Evolutionary conservation across 2,329 filamentous ascomycete species (phyloP).

Genomic region (Fusarium albidum): DNA sequence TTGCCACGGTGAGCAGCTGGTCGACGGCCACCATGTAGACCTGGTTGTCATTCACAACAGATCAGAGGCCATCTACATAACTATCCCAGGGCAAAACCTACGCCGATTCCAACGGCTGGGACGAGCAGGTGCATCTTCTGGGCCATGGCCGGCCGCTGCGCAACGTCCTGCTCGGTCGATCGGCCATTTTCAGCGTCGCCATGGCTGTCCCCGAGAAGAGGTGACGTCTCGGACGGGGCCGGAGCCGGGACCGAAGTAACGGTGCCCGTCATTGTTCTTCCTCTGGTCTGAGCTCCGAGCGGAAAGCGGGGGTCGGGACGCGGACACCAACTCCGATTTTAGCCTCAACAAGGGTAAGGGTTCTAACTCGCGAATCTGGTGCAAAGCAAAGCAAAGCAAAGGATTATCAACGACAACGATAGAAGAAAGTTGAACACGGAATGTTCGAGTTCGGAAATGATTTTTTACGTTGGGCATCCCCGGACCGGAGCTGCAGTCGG

Average conservation of each 20-base stretch:
- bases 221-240: constrained; percentile 37
- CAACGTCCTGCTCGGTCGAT: neutral
- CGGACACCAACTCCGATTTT: neutral
- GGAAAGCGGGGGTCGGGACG: neutral
- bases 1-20: constrained; percentile 79
- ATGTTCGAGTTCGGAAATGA: neutral
- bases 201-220: constrained; percentile 36
- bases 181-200: constrained; percentile 25
- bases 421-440: neutral
- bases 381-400: too few relatives aligned
- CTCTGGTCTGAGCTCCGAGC: neutral
- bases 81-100: constrained; percentile 20
- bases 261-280: constrained; percentile 23
- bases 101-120: constrained; percentile 50
- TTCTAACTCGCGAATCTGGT: neutral
- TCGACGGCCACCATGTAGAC: constrained; percentile 78
- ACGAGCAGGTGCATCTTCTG: constrained; percentile 49
- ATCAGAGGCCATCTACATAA: too few relatives aligned
- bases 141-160: constrained; percentile 33
- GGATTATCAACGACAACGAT: too few relatives aligned
- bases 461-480: too few relatives aligned
- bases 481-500: constrained; percentile 9
- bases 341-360: neutral
- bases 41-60: too few relatives aligned
- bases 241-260: neutral